Conservation (phyloP, 441 rosid genomes). For the Adansonia grandidieri region DNA sequence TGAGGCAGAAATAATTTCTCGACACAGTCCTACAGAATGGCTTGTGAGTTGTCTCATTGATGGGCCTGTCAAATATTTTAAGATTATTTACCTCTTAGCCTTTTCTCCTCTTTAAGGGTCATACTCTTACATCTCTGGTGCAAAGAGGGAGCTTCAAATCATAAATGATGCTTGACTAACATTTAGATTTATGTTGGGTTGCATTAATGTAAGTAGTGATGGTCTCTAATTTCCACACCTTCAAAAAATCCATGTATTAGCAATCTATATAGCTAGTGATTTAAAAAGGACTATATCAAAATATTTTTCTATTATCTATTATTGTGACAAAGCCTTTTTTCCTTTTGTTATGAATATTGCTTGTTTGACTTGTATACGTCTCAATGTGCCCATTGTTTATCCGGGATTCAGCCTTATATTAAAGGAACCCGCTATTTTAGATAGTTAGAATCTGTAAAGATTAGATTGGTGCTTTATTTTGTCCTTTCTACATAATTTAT, state of each 20-base stretch:
- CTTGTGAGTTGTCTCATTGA: constrained; percentile 4
- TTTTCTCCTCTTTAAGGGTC: not conserved
- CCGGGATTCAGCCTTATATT: not conserved
- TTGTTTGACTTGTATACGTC: not conserved
- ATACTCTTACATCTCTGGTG: not conserved
- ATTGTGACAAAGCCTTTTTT: not conserved
- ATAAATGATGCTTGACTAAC: constrained; percentile 8
- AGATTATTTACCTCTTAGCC: not conserved
- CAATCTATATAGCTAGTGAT: not conserved
- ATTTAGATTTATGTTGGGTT: not conserved
- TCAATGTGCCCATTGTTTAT: not conserved
- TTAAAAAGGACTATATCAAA: not conserved
- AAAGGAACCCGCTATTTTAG: not conserved
- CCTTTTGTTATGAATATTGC: not conserved
- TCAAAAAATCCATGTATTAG: not conserved
- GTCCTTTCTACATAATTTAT: not conserved
- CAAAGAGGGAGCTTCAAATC: not conserved
- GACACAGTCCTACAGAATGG: not conserved
- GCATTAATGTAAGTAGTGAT: not conserved
- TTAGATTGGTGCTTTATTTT: constrained; percentile 13
- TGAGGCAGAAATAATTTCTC: constrained; percentile 5
- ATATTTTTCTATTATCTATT: not conserved
- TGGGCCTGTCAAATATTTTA: not conserved
- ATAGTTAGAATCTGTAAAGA: constrained; percentile 1
- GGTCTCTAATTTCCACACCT: constrained; percentile 1